phyloP scores from a whole-genome alignment of 768 basidiomycete species.

The Russula virescens region DNA sequence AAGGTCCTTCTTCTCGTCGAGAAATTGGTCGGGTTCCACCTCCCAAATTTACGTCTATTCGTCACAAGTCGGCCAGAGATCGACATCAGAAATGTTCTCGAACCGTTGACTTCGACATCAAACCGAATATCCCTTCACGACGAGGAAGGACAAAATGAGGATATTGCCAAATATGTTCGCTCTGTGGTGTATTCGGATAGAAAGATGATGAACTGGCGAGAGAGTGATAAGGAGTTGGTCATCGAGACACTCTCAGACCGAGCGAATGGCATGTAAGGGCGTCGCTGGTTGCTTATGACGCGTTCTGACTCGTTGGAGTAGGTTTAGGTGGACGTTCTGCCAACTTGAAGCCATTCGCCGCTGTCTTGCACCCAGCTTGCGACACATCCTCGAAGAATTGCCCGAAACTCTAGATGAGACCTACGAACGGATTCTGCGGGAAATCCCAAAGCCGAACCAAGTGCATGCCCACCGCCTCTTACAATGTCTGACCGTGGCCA shows the following conservation, averaged over 20 bases:
- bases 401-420: conserved; percentile 1
- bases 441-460: background rate
- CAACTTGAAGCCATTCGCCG: background rate
- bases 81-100: background rate
- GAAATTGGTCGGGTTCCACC: background rate
- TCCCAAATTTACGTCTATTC: background rate
- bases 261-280: conserved; percentile 2
- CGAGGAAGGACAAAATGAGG: background rate
- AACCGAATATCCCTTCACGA: background rate
- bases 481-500: background rate
- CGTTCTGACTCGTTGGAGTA: background rate
- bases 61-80: background rate
- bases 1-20: background rate
- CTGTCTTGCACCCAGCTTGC: background rate
- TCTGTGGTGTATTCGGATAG: background rate
- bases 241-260: background rate
- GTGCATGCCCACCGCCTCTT: background rate
- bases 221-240: background rate
- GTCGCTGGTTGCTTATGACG: background rate
- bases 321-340: background rate
- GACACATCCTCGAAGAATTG: background rate
- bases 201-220: background rate
- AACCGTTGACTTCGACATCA: background rate
- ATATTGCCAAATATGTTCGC: background rate
- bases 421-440: background rate